These are phyloP conservation scores for Phytophthora hybrid DNA, from an alignment of 352 stramenopile species.

Conservation along the genomic window DNA sequence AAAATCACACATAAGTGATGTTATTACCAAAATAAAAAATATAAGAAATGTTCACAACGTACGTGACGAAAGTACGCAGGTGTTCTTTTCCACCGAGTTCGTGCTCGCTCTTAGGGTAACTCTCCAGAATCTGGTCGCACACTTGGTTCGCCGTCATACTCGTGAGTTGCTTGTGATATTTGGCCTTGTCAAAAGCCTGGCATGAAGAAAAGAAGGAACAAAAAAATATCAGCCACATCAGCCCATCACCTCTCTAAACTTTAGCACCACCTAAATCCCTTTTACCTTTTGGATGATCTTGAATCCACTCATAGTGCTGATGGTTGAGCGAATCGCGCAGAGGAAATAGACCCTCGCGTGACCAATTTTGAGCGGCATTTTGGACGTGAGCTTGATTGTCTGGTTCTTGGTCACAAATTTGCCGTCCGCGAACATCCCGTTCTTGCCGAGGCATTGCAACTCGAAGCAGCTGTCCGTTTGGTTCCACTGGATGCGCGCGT, in stretches of 20 bases:
- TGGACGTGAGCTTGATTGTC: constrained; percentile 69
- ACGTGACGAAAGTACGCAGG: constrained; percentile 74
- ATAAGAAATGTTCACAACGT: constrained; percentile 23
- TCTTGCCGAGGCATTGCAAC: constrained; percentile 83
- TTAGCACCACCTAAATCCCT: neutral
- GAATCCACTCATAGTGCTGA: constrained; percentile 84
- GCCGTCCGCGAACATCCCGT: constrained; percentile 78
- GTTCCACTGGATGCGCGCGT: constrained; percentile 86
- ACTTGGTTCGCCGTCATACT: constrained; percentile 70
- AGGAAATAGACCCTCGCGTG: constrained; percentile 82
- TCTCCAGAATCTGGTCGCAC: constrained; percentile 77
- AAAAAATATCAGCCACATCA: neutral
- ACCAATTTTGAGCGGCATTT: constrained; percentile 85
- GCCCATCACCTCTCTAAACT: constrained; percentile 4
- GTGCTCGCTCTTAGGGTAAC: constrained; percentile 75
- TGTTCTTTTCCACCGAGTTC: constrained; percentile 82
- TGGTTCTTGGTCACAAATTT: constrained; percentile 79
- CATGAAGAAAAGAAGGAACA: constrained; percentile 4
- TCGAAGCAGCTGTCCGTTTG: constrained; percentile 79
- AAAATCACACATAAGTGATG: neutral
- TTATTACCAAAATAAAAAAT: neutral
- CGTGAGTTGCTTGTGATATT: constrained; percentile 61
- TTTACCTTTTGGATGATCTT: constrained; percentile 82
- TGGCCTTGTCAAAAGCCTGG: constrained; percentile 84
- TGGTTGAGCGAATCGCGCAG: constrained; percentile 70